phyloP scores from a whole-genome alignment of 2,329 filamentous ascomycete genomes.

The Fusarium sp. region DNA sequence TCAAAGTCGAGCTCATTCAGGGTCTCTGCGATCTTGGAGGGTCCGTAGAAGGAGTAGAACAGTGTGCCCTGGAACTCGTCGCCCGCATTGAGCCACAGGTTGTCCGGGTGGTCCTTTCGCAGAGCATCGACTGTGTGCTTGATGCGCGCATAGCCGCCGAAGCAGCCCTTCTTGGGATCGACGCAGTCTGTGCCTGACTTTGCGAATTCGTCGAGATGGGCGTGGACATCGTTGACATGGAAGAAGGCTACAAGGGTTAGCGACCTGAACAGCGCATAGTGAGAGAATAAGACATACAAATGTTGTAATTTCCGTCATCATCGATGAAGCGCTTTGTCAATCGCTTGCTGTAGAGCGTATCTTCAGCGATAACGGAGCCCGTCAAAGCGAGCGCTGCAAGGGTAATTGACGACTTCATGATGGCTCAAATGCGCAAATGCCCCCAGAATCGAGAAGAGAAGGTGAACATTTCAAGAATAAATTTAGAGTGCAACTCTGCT shows the following conservation, averaged over 20 bases:
- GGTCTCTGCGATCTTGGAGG: constrained; percentile 75
- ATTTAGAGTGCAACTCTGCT: constrained; percentile 9
- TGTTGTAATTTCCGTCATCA: constrained; percentile 62
- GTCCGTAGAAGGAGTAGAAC: constrained; percentile 74
- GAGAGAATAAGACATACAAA: constrained; percentile 52
- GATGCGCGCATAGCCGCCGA: constrained; percentile 72
- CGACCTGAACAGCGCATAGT: neutral
- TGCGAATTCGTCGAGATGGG: constrained; percentile 72
- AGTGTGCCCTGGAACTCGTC: constrained; percentile 77
- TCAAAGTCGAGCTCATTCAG: constrained; percentile 74
- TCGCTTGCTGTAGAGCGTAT: constrained; percentile 62
- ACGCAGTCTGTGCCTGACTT: constrained; percentile 72
- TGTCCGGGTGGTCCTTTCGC: constrained; percentile 67
- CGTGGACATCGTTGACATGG: constrained; percentile 76
- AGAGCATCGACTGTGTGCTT: constrained; percentile 69
- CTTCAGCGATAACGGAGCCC: constrained; percentile 52
- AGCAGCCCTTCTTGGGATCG: constrained; percentile 66
- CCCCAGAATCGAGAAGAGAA: neutral
- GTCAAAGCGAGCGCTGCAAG: constrained; percentile 43
- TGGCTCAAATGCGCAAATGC: neutral
- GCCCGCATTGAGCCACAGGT: constrained; percentile 72
- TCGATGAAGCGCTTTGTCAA: constrained; percentile 62
- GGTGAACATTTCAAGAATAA: neutral
- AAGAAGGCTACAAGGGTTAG: constrained; percentile 62
- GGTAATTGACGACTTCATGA: constrained; percentile 41